Percentiles rank a stretch among this genome's conserved stretches.
Evolutionary conservation across 2,329 filamentous ascomycete species (phyloP).

Genomic region (Neopestalotiopsis rosae): DNA sequence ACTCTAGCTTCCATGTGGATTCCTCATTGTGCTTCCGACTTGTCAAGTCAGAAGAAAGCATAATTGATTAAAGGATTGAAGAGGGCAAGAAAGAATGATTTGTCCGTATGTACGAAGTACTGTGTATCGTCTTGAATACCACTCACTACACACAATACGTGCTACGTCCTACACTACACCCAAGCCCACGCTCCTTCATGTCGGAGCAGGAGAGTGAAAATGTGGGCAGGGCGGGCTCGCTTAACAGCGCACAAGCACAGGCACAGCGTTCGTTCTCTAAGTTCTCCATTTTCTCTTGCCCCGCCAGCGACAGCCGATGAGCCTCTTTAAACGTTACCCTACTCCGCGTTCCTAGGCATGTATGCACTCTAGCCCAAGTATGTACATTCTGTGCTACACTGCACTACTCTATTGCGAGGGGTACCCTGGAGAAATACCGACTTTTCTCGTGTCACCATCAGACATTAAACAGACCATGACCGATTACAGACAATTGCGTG

Average conservation of each 20-base stretch:
- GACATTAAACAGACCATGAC: background rate
- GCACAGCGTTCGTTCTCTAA: background rate
- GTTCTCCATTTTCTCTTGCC: background rate
- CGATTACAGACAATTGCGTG: background rate
- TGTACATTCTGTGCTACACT: background rate
- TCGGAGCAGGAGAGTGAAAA: background rate
- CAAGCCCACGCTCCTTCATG: background rate
- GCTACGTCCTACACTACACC: too few species aligned
- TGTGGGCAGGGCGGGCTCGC: background rate
- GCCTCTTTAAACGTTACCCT: slow-evolving; percentile 2
- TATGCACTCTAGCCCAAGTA: too few species aligned
- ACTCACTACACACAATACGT: too few species aligned
- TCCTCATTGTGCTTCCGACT: background rate
- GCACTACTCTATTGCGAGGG: background rate
- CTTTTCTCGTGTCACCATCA: background rate
- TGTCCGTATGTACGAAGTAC: background rate
- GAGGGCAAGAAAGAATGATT: background rate
- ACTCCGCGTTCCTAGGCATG: background rate
- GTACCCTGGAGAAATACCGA: background rate
- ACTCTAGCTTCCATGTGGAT: background rate
- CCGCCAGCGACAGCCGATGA: slow-evolving; percentile 4
- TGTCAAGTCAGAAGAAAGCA: background rate
- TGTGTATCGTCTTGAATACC: background rate
- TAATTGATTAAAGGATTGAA: background rate
- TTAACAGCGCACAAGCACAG: background rate